phyloP scores from a whole-genome alignment of 202 grass and related monocot species.

The Digitaria exilis region DNA sequence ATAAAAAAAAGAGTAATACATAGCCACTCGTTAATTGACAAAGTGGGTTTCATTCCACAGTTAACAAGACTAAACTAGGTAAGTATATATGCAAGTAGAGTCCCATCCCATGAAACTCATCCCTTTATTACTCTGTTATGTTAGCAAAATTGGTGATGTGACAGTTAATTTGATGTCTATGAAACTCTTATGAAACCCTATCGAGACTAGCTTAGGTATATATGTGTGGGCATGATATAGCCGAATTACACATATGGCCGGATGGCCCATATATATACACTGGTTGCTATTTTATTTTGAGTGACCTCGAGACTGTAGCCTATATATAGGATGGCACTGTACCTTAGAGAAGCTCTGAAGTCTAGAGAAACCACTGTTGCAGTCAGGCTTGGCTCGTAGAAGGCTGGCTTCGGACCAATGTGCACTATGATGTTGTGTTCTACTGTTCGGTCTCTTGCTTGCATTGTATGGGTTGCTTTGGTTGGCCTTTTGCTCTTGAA shows the following conservation, averaged over 20 bases:
- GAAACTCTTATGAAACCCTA: too few relatives aligned
- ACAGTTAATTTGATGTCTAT: too few relatives aligned
- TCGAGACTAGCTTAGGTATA: too few relatives aligned
- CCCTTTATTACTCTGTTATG: too few relatives aligned
- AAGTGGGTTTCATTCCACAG: too few relatives aligned
- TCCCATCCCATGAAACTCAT: too few relatives aligned
- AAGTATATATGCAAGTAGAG: too few relatives aligned
- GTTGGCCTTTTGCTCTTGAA: not conserved
- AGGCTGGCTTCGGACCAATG: slow-evolving; percentile 40
- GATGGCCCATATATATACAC: not conserved
- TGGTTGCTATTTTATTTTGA: not conserved
- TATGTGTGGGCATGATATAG: too few relatives aligned
- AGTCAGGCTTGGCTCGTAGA: not conserved
- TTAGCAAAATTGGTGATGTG: too few relatives aligned
- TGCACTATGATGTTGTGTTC: not conserved
- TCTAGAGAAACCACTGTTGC: slow-evolving; percentile 23
- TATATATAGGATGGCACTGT: not conserved
- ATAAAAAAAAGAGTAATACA: not conserved
- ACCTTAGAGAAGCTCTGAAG: slow-evolving; percentile 3
- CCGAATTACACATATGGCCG: not conserved
- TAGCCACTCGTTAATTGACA: not conserved
- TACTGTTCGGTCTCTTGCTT: slow-evolving; percentile 1
- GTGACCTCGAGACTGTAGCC: not conserved
- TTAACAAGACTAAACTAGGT: too few relatives aligned
- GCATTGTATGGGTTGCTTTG: not conserved